phyloP scores from a whole-genome alignment of 257 asterid genomes.

The Solanum neorickii region DNA sequence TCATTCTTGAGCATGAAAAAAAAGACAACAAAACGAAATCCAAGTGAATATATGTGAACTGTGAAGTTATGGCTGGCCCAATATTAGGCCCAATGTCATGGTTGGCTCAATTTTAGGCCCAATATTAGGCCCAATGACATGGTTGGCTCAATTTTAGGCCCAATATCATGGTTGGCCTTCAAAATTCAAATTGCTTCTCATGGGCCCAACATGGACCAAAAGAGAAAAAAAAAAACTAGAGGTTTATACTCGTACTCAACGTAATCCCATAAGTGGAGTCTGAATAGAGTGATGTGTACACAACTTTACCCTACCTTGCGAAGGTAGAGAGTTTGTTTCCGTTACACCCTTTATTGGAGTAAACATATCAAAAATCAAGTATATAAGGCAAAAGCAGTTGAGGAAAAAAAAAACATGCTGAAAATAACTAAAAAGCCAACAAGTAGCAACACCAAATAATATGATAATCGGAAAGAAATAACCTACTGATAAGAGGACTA shows the following conservation, averaged over 20 bases:
- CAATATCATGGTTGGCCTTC: background rate
- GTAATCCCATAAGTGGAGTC: accelerated
- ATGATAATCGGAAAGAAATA: background rate
- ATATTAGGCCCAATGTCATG: background rate
- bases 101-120: background rate
- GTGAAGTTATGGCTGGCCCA: background rate
- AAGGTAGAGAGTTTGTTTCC: background rate
- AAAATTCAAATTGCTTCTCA: background rate
- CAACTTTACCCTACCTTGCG: background rate
- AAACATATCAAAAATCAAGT: background rate
- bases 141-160: background rate
- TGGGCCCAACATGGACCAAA: background rate
- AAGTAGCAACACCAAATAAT: background rate
- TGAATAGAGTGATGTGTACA: background rate
- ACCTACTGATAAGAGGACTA: background rate
- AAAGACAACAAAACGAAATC: background rate
- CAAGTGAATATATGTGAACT: background rate
- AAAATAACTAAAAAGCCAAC: background rate
- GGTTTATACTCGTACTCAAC: background rate
- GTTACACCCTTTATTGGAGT: background rate
- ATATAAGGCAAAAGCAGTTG: background rate
- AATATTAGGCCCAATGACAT: background rate
- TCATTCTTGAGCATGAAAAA: background rate
- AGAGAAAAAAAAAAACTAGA: too few relatives aligned
- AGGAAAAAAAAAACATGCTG: background rate